These are phyloP conservation scores for Hypericum androsaemum DNA, from an alignment of 345 rosid species.

Conservation along the genomic window DNA sequence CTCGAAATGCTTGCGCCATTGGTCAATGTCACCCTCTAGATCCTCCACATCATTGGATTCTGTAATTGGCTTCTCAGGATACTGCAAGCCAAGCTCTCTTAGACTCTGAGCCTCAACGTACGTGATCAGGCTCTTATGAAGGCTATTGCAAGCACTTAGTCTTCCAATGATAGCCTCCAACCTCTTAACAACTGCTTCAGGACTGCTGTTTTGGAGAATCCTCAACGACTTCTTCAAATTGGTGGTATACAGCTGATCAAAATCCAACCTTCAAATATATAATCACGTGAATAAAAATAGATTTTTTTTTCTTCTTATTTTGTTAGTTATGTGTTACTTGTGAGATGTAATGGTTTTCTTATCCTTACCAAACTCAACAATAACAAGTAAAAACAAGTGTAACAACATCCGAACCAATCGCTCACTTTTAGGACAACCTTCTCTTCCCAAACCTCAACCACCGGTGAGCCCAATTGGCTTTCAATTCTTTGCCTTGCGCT, in stretches of 20 bases:
- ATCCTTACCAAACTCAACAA: no score
- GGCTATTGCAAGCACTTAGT: slow-evolving; percentile 25
- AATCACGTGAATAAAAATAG: no score
- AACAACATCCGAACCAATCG: no score
- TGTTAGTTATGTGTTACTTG: no score
- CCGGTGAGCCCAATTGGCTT: no score
- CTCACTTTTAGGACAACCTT: no score
- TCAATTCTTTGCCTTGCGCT: no score
- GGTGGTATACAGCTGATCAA: slow-evolving; percentile 13
- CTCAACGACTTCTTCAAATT: slow-evolving; percentile 34
- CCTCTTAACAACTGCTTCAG: slow-evolving; percentile 21
- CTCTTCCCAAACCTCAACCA: no score
- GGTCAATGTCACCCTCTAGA: slow-evolving; percentile 28
- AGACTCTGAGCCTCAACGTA: slow-evolving; percentile 38
- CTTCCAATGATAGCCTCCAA: slow-evolving; percentile 37
- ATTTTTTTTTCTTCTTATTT: no score
- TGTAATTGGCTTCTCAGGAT: slow-evolving; percentile 31
- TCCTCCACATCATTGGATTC: slow-evolving; percentile 39
- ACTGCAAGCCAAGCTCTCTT: slow-evolving; percentile 32
- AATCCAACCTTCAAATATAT: no score
- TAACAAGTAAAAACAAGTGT: no score
- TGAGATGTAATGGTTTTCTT: no score
- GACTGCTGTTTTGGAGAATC: slow-evolving; percentile 24
- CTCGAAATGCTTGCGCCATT: slow-evolving; percentile 53
- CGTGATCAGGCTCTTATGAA: slow-evolving; percentile 25